These are phyloP conservation scores for Neurospora sublineolata DNA, from an alignment of 495 filamentous ascomycete genomes.

Conservation along the genomic window DNA sequence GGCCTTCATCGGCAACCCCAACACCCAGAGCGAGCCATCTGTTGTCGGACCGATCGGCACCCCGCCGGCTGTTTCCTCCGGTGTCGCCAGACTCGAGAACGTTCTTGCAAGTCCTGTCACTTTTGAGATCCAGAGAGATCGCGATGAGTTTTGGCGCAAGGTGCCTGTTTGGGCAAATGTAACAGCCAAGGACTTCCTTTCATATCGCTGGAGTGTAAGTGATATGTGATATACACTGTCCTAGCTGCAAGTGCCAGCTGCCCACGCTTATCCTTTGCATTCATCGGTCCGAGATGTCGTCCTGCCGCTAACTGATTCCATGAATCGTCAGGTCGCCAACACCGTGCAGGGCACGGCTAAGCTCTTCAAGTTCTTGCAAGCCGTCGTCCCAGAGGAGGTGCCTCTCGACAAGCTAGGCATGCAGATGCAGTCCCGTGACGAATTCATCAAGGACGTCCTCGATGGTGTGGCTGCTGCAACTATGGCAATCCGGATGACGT, in stretches of 20 bases:
- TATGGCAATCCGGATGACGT: constrained; percentile 44
- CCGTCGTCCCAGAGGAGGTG: constrained; percentile 34
- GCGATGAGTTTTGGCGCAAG: constrained; percentile 33
- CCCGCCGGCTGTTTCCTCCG: not conserved
- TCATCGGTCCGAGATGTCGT: not conserved
- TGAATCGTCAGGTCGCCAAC: constrained; percentile 21
- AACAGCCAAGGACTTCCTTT: constrained; percentile 31
- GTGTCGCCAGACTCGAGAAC: not conserved
- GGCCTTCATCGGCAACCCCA: not conserved
- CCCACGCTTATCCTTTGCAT: not conserved
- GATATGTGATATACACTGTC: not conserved
- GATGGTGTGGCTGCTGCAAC: constrained; percentile 36
- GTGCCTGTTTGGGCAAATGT: constrained; percentile 33
- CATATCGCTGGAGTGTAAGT: constrained; percentile 39
- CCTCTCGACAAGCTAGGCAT: constrained; percentile 19
- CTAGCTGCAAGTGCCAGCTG: not conserved
- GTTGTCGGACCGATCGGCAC: not conserved
- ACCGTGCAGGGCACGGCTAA: constrained; percentile 27
- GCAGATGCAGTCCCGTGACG: constrained; percentile 31
- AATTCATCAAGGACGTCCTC: constrained; percentile 41
- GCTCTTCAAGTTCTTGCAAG: constrained; percentile 32
- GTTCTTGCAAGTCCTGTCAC: constrained; percentile 1
- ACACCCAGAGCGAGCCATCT: not conserved
- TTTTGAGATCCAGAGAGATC: not conserved
- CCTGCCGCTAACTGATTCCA: not conserved